phyloP scores from a whole-genome alignment of 805 yeast genomes.

The Lachancea kluyveri region DNA sequence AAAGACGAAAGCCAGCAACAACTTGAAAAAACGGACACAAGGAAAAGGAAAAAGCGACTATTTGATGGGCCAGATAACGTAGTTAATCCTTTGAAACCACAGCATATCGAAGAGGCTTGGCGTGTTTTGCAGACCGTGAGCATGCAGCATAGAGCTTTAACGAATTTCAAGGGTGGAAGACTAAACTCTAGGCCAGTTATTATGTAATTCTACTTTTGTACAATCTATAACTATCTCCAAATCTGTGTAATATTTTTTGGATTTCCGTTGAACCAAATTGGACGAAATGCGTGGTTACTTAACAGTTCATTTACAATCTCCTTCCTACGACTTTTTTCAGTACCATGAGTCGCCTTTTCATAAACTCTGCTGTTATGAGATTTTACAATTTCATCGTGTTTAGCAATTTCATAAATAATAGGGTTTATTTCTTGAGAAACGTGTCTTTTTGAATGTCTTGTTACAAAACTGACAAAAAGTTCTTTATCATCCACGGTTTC shows the following conservation, averaged over 20 bases:
- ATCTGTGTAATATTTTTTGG: slow-evolving; percentile 17
- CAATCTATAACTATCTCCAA: slow-evolving; percentile 12
- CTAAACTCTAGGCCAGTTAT: slow-evolving; percentile 30
- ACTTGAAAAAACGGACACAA: slow-evolving; percentile 32
- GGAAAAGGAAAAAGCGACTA: slow-evolving; percentile 47
- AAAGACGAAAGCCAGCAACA: slow-evolving; percentile 33
- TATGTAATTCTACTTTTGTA: slow-evolving; percentile 19
- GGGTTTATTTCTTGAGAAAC: slow-evolving; percentile 20
- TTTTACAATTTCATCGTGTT: slow-evolving; percentile 15
- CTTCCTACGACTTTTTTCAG: slow-evolving; percentile 11
- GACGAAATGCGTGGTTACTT: slow-evolving; percentile 16
- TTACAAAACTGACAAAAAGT: slow-evolving; percentile 1
- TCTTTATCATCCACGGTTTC: slow-evolving; percentile 7
- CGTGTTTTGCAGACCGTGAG: slow-evolving; percentile 58
- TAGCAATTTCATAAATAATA: slow-evolving; percentile 22
- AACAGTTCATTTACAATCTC: slow-evolving; percentile 19
- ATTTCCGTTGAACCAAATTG: slow-evolving; percentile 21
- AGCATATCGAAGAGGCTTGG: slow-evolving; percentile 88
- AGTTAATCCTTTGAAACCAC: slow-evolving; percentile 68
- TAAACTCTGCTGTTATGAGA: slow-evolving; percentile 15
- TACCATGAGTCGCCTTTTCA: slow-evolving; percentile 8
- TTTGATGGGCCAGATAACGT: slow-evolving; percentile 88
- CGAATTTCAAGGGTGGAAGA: slow-evolving; percentile 58
- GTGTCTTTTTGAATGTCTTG: slow-evolving; percentile 7
- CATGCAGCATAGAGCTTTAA: slow-evolving; percentile 53